Conservation (phyloP, 371 early-diverging fungal genomes). For the Saksenaea vasiformis region DNA sequence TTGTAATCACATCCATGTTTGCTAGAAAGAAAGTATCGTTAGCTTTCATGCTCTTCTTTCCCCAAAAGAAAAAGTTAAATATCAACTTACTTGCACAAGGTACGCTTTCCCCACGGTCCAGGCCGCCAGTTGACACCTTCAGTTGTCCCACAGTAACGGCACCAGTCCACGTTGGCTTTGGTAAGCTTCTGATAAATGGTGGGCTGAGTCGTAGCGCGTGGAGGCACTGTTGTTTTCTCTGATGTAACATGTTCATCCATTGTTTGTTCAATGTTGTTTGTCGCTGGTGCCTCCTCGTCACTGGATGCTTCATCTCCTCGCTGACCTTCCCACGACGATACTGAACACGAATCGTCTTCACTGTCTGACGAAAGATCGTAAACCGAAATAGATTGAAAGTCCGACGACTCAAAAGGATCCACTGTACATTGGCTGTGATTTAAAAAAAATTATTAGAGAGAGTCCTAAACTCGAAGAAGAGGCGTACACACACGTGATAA, state of each 20-base stretch:
- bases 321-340: slow-evolving; percentile 23
- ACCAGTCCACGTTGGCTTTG: slow-evolving; percentile 80
- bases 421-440: slow-evolving; percentile 6
- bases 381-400: slow-evolving; percentile 15
- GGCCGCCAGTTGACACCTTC: slow-evolving; percentile 93
- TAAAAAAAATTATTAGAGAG: background rate
- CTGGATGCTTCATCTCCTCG: slow-evolving; percentile 2
- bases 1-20: slow-evolving; percentile 95
- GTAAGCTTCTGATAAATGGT: slow-evolving; percentile 72
- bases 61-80: background rate
- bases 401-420: slow-evolving; percentile 5
- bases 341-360: slow-evolving; percentile 18
- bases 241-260: background rate
- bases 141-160: slow-evolving; percentile 92
- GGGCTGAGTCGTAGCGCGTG: slow-evolving; percentile 22
- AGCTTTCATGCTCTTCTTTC: background rate
- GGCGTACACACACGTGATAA: background rate
- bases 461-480: slow-evolving; percentile 1
- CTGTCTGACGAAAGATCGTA: slow-evolving; percentile 11
- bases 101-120: slow-evolving; percentile 94
- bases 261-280: background rate
- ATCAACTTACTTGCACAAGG: slow-evolving; percentile 81
- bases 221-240: slow-evolving; percentile 7
- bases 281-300: slow-evolving; percentile 6
- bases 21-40: slow-evolving; percentile 27